Evolutionary conservation across 1,284 basidiomycete genomes (phyloP), one percentile per base, ranked within the genome.

Genomic region (Schizopora paradoxa): DNA sequence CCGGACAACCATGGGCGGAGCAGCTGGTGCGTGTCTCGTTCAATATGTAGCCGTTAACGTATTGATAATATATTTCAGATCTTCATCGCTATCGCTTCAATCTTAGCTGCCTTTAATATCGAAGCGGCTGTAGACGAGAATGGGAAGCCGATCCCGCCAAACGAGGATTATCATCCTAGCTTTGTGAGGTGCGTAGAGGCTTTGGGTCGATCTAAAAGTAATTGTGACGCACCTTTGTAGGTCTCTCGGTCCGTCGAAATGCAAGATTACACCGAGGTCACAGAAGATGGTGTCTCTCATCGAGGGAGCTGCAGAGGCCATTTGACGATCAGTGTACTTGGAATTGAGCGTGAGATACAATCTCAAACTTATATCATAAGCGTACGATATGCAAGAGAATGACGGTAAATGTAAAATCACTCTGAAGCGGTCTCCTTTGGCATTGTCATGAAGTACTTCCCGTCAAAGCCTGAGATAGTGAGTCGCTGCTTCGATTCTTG

Each of bases 101-200:
- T 57, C 18, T 46, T 56, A 5, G 47, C 54, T 10, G 31, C 47
- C 7, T 53, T 57, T 32, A 34, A 53, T 31, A 53, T 57, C 16
- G 33, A 22, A n/a, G 45, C 42, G 27, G 46, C 42, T 7, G 35
- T 31, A 8, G 54, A 56, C 40, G 48, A 41, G 10, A 23, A 53
- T 25, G 56, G 53, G 1, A n/a, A n/a, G 1, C 43, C 48, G 10
- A 46, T 49, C 28, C 36, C 37, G 6, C 48, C 48, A n/a, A 21
- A 14, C 18, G 38, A 11, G 3, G 32, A 35, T 11, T 45, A 45
- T 22, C 35, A 29, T 4, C 37, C 43, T 11, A 26, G 21, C 41
- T 39, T 49, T 19, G 27, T 49, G 4, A 40, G 48, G 43, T 44
- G 32, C 18, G 8, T 6, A 3, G 13, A 10, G 14, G 16, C 28